Conservation (phyloP, 108 stramenopile species). For the Hondaea fermentalgiana region DNA sequence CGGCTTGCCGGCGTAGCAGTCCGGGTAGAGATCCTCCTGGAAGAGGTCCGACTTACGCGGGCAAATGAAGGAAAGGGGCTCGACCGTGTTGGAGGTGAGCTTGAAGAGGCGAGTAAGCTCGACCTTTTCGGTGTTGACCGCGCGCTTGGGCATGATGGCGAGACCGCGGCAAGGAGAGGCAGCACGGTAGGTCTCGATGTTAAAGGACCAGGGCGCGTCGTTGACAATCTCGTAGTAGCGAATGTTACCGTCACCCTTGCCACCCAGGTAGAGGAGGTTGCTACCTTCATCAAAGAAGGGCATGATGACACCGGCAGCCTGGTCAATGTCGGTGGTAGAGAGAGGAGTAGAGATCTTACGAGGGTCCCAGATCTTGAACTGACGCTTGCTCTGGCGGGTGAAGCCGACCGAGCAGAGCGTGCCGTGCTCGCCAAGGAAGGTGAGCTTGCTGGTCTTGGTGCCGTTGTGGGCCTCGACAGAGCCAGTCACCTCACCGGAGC, state of each 20-base stretch:
- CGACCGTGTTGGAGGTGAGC: conserved; percentile 75
- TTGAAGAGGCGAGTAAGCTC: conserved; percentile 90
- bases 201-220: conserved; percentile 90
- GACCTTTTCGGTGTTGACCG: conserved; percentile 75
- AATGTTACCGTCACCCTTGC: conserved; percentile 98
- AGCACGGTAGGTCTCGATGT: conserved; percentile 87
- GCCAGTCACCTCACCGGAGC: conserved; percentile 49
- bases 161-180: conserved; percentile 87
- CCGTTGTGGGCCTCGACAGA: conserved; percentile 81
- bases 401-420: conserved; percentile 84
- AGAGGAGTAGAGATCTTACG: conserved; percentile 64
- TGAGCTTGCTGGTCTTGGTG: conserved; percentile 75
- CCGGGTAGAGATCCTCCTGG: conserved; percentile 96
- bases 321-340: conserved; percentile 75
- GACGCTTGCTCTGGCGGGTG: conserved; percentile 73
- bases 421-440: conserved; percentile 70
- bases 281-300: conserved; percentile 91
- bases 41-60: conserved; percentile 96
- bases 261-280: conserved; percentile 83
- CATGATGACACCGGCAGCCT: conserved; percentile 88
- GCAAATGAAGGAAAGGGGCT: conserved; percentile 81
- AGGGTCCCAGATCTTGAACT: conserved; percentile 97
- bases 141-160: conserved; percentile 92
- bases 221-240: conserved; percentile 88
- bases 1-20: conserved; percentile 62